phyloP scores from a whole-genome alignment of 139 green algal species.

The Chlamydomonas incerta region DNA sequence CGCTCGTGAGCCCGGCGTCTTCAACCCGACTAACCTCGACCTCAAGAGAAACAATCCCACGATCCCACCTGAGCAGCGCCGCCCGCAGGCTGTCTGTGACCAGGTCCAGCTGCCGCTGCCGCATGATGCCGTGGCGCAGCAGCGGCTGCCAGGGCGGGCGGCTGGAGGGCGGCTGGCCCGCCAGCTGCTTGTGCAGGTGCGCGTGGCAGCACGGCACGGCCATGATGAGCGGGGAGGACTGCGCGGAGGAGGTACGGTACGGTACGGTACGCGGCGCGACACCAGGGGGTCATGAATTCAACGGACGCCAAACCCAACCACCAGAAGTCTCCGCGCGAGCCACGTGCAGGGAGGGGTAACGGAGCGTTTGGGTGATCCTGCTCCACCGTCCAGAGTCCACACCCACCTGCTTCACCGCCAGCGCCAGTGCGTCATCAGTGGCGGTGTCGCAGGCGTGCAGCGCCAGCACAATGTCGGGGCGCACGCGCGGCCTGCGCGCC shows the following conservation, averaged over 20 bases:
- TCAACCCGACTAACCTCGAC: no score
- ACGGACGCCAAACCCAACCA: no score
- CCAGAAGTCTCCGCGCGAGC: no score
- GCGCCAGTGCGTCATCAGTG: constrained; percentile 71
- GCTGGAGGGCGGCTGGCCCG: constrained; percentile 25
- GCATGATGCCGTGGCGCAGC: constrained; percentile 70
- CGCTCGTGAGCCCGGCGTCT: no score
- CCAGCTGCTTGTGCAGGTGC: constrained; percentile 66
- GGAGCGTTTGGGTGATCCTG: no score
- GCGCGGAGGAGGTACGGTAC: no score
- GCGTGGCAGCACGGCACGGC: constrained; percentile 78
- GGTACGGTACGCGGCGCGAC: no score
- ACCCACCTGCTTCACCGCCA: constrained; percentile 64
- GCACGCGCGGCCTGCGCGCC: constrained; percentile 27
- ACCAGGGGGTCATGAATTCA: no score
- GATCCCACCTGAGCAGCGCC: constrained; percentile 32
- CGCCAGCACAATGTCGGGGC: constrained; percentile 69
- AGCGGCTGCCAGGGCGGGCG: constrained; percentile 40
- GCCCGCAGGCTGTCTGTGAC: constrained; percentile 68
- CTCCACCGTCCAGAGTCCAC: no score
- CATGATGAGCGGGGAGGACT: constrained; percentile 58
- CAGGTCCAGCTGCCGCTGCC: constrained; percentile 70
- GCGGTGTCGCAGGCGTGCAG: constrained; percentile 82
- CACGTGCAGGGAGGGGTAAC: background rate
- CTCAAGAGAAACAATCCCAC: no score